Conservation (phyloP, 345 rosid genomes). For the Sisymbrium altissimum region DNA sequence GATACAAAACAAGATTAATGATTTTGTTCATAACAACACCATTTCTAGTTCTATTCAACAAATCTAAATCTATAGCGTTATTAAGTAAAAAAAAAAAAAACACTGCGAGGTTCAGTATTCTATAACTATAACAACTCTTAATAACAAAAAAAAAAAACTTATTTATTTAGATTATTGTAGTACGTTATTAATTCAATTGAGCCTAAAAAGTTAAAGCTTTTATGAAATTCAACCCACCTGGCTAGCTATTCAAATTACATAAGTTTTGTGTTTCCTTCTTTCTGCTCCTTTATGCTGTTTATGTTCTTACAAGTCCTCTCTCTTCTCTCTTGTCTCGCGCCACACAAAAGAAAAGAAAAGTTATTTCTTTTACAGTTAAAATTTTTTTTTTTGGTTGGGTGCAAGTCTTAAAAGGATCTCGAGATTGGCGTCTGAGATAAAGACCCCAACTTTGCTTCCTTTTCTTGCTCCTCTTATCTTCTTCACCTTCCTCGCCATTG, state of each 20-base stretch:
- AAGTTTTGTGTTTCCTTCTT: neutral
- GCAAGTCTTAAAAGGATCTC: conserved; percentile 40
- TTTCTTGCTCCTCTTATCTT: conserved; percentile 10
- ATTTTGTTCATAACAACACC: neutral
- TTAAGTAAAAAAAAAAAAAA: neutral
- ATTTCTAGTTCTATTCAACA: neutral
- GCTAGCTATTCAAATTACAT: neutral
- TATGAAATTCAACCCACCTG: conserved; percentile 28
- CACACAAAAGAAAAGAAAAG: conserved; percentile 2
- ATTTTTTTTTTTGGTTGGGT: neutral
- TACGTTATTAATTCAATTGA: neutral
- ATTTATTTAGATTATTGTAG: no score
- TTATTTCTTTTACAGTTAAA: conserved; percentile 12
- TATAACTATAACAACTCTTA: neutral
- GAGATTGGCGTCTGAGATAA: conserved; percentile 41
- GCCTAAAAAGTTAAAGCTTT: conserved; percentile 15
- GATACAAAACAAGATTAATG: neutral
- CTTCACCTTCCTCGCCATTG: conserved; percentile 28
- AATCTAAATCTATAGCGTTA: no score
- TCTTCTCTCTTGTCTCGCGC: neutral
- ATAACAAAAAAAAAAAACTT: neutral
- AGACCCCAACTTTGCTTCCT: conserved; percentile 28
- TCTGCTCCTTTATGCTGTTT: conserved; percentile 1
- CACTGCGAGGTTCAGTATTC: neutral
- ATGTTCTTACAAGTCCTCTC: conserved; percentile 8